A percentile compares a stretch with the other conserved stretches of the same genome.
Evolutionary conservation across 352 stramenopile genomes (phyloP).

Genomic region (Pythium scleroteichum): DNA sequence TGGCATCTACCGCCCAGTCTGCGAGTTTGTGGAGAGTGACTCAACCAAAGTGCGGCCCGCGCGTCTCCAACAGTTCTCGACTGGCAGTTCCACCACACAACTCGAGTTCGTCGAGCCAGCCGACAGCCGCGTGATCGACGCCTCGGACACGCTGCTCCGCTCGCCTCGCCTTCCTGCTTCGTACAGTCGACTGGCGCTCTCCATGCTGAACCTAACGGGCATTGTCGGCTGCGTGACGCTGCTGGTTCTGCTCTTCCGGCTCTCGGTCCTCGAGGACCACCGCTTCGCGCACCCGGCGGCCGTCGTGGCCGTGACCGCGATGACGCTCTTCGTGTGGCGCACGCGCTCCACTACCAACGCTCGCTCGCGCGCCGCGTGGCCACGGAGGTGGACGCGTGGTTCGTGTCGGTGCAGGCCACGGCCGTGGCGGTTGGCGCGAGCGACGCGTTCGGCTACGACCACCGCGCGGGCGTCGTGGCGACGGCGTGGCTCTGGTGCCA

Average conservation of each 20-base stretch:
- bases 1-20: neutral
- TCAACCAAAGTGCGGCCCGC: too few species aligned
- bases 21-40: neutral
- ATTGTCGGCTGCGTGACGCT: neutral
- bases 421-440: neutral
- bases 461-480: conserved; percentile 1
- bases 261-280: neutral
- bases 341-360: conserved; percentile 4
- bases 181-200: too few species aligned
- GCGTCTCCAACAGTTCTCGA: too few species aligned
- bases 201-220: neutral
- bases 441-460: conserved; percentile 6
- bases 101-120: neutral
- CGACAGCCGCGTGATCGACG: neutral
- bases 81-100: neutral
- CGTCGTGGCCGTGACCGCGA: neutral
- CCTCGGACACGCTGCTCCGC: neutral
- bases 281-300: neutral
- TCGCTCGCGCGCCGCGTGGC: neutral
- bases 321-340: neutral
- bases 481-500: conserved; percentile 18
- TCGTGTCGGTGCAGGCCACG: conserved; percentile 5
- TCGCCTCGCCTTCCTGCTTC: too few species aligned
- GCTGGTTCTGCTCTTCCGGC: neutral
- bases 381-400: conserved; percentile 14